A percentile compares a stretch with the other conserved stretches of the same genome.
phyloP scores from a whole-genome alignment of 129 eudicot species.

The Centrapalus pauciflorus region DNA sequence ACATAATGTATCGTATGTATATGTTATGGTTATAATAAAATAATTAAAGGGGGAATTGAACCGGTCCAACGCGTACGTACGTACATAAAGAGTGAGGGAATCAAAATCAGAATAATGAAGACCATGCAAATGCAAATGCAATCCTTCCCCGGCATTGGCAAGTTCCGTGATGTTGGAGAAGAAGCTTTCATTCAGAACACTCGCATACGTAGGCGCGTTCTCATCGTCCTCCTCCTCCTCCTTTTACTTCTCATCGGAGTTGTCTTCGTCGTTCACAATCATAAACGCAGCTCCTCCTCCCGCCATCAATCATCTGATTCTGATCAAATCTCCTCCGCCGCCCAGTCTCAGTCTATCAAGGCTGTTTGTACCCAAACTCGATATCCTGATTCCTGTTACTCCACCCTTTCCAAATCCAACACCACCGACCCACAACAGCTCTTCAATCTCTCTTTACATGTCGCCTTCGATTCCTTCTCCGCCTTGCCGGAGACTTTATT shows the following conservation, averaged over 20 bases:
- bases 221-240: constrained; percentile 42
- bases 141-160: no score
- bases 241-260: constrained; percentile 38
- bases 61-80: no score
- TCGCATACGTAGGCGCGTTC: constrained; percentile 51
- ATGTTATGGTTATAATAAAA: no score
- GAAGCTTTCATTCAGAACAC: constrained; percentile 45
- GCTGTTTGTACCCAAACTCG: constrained; percentile 52
- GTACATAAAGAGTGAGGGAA: no score
- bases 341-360: constrained; percentile 40
- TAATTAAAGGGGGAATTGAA: no score
- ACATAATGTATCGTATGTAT: no score
- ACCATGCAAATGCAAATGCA: no score
- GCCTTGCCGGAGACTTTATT: constrained; percentile 16
- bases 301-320: no score
- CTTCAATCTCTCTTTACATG: constrained; percentile 48
- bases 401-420: constrained; percentile 37
- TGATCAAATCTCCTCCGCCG: constrained; percentile 32
- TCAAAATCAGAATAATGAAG: no score
- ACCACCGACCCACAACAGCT: constrained; percentile 50
- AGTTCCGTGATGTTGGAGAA: constrained; percentile 46
- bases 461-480: constrained; percentile 24
- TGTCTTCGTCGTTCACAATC: constrained; percentile 35
- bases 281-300: constrained; percentile 23
- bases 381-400: constrained; percentile 46